Conservation (phyloP, 1,139 yeast genomes). For the Hyphopichia fennica region DNA sequence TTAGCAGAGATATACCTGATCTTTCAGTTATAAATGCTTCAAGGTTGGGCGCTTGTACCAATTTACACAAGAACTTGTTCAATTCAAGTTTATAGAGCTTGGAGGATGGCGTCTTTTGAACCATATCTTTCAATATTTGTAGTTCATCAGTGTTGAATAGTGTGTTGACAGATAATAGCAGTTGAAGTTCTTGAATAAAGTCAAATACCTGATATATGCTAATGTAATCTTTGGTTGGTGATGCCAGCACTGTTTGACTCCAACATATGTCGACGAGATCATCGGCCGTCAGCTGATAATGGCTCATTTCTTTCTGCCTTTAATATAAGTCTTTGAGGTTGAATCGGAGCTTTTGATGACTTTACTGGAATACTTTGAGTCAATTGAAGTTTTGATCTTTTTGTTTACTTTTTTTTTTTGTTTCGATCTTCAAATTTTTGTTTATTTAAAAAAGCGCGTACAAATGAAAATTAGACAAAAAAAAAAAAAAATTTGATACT, state of each 20-base stretch:
- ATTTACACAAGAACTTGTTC: slow-evolving; percentile 26
- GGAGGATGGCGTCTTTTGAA: slow-evolving; percentile 25
- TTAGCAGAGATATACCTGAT: slow-evolving; percentile 15
- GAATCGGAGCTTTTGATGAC: not conserved
- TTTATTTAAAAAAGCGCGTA: not conserved
- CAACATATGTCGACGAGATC: slow-evolving; percentile 19
- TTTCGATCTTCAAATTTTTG: not conserved
- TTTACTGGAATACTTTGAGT: no score
- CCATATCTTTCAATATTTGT: slow-evolving; percentile 24
- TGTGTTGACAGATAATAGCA: slow-evolving; percentile 17
- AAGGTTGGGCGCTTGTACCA: slow-evolving; percentile 24
- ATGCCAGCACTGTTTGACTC: slow-evolving; percentile 15
- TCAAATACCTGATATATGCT: slow-evolving; percentile 26
- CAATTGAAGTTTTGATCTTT: no score
- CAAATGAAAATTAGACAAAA: not conserved
- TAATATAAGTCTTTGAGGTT: not conserved
- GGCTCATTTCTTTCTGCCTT: not conserved
- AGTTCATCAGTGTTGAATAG: slow-evolving; percentile 28
- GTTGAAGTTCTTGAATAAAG: slow-evolving; percentile 29
- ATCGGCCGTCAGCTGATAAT: not conserved
- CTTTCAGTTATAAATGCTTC: slow-evolving; percentile 26
- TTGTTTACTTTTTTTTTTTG: not conserved
- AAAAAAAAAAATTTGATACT: not conserved
- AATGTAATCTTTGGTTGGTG: slow-evolving; percentile 17
- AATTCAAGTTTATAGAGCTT: slow-evolving; percentile 29